These are phyloP conservation scores for Starmerella powellii DNA, from an alignment of 805 yeast species.

Conservation along the genomic window DNA sequence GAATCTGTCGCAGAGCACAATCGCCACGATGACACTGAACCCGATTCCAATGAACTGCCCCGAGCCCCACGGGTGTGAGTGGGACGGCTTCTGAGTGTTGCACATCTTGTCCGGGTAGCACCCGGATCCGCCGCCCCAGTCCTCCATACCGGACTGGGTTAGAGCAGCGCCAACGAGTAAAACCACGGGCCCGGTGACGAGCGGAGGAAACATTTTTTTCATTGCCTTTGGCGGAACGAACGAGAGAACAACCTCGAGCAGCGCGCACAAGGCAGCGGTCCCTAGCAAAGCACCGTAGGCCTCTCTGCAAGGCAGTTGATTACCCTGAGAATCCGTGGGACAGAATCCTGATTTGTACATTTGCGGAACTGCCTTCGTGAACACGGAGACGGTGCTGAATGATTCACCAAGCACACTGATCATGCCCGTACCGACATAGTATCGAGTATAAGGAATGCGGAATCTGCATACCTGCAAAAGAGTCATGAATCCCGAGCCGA, in stretches of 20 bases:
- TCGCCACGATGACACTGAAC: constrained; percentile 62
- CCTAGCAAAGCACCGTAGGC: constrained; percentile 84
- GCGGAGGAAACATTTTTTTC: constrained; percentile 70
- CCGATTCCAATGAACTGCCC: constrained; percentile 82
- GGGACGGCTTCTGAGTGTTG: constrained; percentile 42
- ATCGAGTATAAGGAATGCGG: constrained; percentile 59
- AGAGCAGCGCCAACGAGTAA: constrained; percentile 65
- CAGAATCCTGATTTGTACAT: constrained; percentile 68
- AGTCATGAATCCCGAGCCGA: constrained; percentile 60
- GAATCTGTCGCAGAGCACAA: constrained; percentile 67
- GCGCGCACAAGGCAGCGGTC: constrained; percentile 65
- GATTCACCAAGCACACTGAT: constrained; percentile 86
- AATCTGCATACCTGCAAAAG: constrained; percentile 68
- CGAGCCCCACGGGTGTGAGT: constrained; percentile 64
- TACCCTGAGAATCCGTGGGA: constrained; percentile 52
- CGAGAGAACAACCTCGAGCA: constrained; percentile 59
- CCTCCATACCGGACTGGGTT: constrained; percentile 59
- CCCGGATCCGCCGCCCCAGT: constrained; percentile 81
- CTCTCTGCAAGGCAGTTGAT: constrained; percentile 64
- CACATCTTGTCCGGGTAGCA: constrained; percentile 27
- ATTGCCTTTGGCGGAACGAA: constrained; percentile 64
- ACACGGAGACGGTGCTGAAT: constrained; percentile 77
- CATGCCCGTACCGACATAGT: constrained; percentile 76
- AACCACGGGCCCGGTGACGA: constrained; percentile 91
- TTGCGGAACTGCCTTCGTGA: constrained; percentile 59